A percentile compares a stretch with the other conserved stretches of the same genome.
phyloP scores from a whole-genome alignment of 2,329 filamentous ascomycete genomes.

The Metarhizium brunneum region DNA sequence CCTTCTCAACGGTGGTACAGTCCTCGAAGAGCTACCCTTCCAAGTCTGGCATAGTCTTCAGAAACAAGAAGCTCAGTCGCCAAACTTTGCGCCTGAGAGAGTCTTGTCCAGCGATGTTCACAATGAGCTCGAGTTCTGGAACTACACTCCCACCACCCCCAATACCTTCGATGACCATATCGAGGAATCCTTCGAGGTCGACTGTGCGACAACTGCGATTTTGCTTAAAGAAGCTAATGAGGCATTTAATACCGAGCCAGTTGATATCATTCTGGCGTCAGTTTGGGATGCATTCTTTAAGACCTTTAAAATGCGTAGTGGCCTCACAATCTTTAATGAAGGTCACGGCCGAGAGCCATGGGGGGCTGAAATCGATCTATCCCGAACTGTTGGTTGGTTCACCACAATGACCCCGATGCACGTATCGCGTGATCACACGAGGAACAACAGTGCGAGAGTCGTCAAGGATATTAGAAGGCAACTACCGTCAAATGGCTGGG shows the following conservation, averaged over 20 bases:
- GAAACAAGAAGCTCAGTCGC: background rate
- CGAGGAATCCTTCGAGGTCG: slow-evolving; percentile 2
- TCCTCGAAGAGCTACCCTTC: slow-evolving; percentile 20
- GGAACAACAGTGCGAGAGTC: background rate
- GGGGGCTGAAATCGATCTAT: slow-evolving; percentile 18
- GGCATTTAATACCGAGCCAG: slow-evolving; percentile 16
- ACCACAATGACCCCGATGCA: slow-evolving; percentile 17
- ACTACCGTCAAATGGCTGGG: slow-evolving; percentile 2
- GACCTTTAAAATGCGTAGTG: slow-evolving; percentile 16
- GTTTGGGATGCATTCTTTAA: slow-evolving; percentile 18
- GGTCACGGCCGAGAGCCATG: slow-evolving; percentile 15
- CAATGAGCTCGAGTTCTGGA: slow-evolving; percentile 3
- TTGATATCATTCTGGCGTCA: slow-evolving; percentile 23
- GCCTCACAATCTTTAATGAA: slow-evolving; percentile 18
- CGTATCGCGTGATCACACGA: background rate
- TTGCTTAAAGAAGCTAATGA: slow-evolving; percentile 1
- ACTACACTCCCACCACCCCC: background rate
- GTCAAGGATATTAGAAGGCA: slow-evolving; percentile 2
- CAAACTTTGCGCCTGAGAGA: background rate
- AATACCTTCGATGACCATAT: slow-evolving; percentile 2
- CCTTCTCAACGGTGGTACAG: slow-evolving; percentile 17
- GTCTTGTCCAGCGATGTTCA: background rate
- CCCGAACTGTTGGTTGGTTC: slow-evolving; percentile 29
- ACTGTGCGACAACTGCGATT: background rate
- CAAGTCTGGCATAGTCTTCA: slow-evolving; percentile 22